Evolutionary conservation across 164 flowering plant species (phyloP).

Genomic region (Berberis thunbergii): DNA sequence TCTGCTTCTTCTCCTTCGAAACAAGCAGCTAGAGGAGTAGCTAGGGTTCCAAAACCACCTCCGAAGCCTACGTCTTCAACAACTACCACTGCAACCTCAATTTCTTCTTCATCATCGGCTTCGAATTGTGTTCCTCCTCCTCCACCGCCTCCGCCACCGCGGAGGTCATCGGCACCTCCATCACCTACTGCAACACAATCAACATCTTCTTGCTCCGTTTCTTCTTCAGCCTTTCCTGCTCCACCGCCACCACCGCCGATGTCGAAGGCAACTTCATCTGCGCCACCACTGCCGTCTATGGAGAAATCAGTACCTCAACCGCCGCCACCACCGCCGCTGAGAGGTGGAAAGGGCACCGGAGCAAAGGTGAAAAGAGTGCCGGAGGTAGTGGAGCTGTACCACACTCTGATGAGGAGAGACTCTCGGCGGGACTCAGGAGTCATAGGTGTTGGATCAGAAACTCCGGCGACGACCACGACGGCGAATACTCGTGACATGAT

Average conservation of each 20-base stretch:
- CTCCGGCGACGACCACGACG: conserved; percentile 28
- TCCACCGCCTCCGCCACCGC: neutral
- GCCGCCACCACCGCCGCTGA: conserved; percentile 53
- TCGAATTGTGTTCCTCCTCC: neutral
- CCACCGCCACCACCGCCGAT: conserved; percentile 23
- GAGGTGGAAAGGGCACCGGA: conserved; percentile 19
- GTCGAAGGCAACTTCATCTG: neutral
- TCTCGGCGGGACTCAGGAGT: conserved; percentile 51
- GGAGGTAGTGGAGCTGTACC: conserved; percentile 94
- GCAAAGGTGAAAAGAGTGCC: conserved; percentile 80
- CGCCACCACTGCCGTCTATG: conserved; percentile 16
- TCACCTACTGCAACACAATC: neutral
- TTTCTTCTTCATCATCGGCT: conserved; percentile 8
- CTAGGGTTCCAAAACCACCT: conserved; percentile 71
- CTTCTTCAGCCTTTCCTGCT: neutral
- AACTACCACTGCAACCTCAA: conserved; percentile 12
- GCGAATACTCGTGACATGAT: conserved; percentile 84
- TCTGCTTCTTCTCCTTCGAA: too few species aligned
- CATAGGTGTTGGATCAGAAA: conserved; percentile 23
- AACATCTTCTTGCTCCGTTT: conserved; percentile 1
- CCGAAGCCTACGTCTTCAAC: conserved; percentile 35
- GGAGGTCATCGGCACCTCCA: neutral
- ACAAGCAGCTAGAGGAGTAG: conserved; percentile 24
- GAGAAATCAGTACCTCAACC: conserved; percentile 25
- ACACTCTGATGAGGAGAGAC: conserved; percentile 84